Evolutionary conservation across 495 filamentous ascomycete genomes (phyloP), one percentile per base, ranked within the genome.

Genomic region (Astrocystis sublimbata): DNA sequence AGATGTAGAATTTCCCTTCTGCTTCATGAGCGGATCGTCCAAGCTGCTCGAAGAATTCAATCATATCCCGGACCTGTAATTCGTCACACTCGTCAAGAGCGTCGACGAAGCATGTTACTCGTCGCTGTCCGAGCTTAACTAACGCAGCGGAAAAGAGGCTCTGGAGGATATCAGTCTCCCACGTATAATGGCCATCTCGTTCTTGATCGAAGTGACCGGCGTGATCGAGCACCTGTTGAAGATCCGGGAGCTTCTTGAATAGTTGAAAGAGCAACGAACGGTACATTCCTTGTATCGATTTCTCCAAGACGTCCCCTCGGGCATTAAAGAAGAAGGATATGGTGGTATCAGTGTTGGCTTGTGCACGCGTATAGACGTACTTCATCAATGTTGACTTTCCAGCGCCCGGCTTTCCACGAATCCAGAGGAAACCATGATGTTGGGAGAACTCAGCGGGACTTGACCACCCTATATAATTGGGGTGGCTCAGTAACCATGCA

Each of bases 351-450:
- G 54, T 57, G 28, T 70, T 64, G 31, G 52, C 36, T 3, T 12
- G 46, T 40, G 30, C 59, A 50, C 17, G 57, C 58, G 24, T 65
- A 35, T 35, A 51, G 5, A 61, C 4, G 55, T 72, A 71, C 19
- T 81, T 81, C 76, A 83, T 80, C 15, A 83, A 58, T 8, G 76
- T 79, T 7, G 83, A 85, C 65, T 86, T 86, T 5, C 84, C 83
- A 10, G 76, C 67, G 10, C 81, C 83, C 2, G 83, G 80, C 49
- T 86, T 85, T 0, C 83, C 83, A 59, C 76, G 81, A 35, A 87
- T 79, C 83, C 83, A 87, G 9, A 87, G 51, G 41, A 87, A 73
- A 8, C 84, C 83, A 49, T 78, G 65, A 64, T 84, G 79, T 4
- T 79, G 26, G 3, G 23, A 6, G 4, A 77, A 23, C 30, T 76